Evolutionary conservation across 2,329 filamentous ascomycete genomes (phyloP).

Genomic region (Clarireedia homoeocarpa): DNA sequence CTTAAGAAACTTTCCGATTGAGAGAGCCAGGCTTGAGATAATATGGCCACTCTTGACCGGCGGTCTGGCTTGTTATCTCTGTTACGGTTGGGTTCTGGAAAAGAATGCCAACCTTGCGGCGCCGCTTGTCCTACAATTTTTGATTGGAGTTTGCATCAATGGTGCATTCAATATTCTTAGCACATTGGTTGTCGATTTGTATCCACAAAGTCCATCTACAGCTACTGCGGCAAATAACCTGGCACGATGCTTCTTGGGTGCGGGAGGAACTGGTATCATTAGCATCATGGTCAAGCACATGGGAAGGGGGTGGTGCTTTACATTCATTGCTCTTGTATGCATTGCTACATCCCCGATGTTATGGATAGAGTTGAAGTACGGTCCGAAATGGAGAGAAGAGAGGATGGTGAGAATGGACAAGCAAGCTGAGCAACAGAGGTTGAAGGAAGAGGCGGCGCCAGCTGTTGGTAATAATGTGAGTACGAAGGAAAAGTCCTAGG

Average conservation of each 20-base stretch:
- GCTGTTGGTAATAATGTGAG: conserved; percentile 5
- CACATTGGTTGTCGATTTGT: conserved; percentile 55
- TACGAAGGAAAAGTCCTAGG: background rate
- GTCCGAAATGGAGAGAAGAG: conserved; percentile 43
- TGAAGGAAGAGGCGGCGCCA: background rate
- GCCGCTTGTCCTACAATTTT: conserved; percentile 47
- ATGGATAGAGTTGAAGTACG: conserved; percentile 40
- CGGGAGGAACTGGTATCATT: conserved; percentile 50
- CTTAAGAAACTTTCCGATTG: conserved; percentile 30
- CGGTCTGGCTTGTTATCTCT: conserved; percentile 44
- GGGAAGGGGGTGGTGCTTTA: conserved; percentile 56
- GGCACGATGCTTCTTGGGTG: conserved; percentile 52
- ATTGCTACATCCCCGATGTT: conserved; percentile 41
- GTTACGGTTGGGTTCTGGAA: conserved; percentile 51
- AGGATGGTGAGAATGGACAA: conserved; percentile 36
- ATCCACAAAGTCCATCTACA: conserved; percentile 52
- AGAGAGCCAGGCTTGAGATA: conserved; percentile 40
- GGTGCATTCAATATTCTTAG: conserved; percentile 57
- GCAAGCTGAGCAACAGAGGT: conserved; percentile 26
- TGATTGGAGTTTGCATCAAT: conserved; percentile 50
- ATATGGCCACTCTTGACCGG: conserved; percentile 46
- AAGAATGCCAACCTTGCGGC: conserved; percentile 43
- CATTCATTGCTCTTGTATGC: conserved; percentile 46
- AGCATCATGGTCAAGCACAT: conserved; percentile 48
- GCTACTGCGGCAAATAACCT: conserved; percentile 58